Conservation (phyloP, 2,329 filamentous ascomycete genomes). For the Coniella lustricola region DNA sequence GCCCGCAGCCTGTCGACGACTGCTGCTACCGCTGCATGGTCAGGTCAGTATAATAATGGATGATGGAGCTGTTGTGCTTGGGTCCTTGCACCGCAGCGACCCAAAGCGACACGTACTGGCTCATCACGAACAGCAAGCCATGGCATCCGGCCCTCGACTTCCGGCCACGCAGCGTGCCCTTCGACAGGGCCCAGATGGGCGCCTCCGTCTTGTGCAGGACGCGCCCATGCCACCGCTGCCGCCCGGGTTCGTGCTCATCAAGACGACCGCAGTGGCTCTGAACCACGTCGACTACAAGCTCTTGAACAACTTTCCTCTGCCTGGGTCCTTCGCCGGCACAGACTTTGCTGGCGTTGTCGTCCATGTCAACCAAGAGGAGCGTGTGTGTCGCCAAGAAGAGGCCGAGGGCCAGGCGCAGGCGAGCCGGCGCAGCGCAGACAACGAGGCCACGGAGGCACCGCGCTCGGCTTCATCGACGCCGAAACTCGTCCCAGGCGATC, state of each 20-base stretch:
- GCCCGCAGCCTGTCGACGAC: too few species aligned
- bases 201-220: neutral
- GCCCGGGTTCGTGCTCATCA: slow-evolving; percentile 15
- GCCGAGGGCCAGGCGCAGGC: too few species aligned
- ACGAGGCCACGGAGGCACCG: too few species aligned
- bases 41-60: too few species aligned
- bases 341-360: slow-evolving; percentile 19
- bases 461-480: too few species aligned
- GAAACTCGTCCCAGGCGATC: neutral
- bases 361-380: slow-evolving; percentile 1
- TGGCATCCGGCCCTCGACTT: too few species aligned
- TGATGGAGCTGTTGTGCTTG: too few species aligned
- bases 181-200: neutral
- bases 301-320: slow-evolving; percentile 9
- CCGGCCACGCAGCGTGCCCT: neutral
- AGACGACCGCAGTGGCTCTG: slow-evolving; percentile 17
- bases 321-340: slow-evolving; percentile 18
- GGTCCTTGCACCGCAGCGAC: too few species aligned
- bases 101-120: too few species aligned
- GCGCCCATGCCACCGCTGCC: slow-evolving; percentile 11
- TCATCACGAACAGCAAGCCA: too few species aligned
- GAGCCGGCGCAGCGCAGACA: too few species aligned
- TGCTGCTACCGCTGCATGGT: too few species aligned
- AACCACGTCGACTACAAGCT: slow-evolving; percentile 22
- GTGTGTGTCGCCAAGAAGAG: neutral